Base-by-base conservation (phyloP, 805 yeast genomes). In the Wickerhamomyces ciferrii region DNA sequence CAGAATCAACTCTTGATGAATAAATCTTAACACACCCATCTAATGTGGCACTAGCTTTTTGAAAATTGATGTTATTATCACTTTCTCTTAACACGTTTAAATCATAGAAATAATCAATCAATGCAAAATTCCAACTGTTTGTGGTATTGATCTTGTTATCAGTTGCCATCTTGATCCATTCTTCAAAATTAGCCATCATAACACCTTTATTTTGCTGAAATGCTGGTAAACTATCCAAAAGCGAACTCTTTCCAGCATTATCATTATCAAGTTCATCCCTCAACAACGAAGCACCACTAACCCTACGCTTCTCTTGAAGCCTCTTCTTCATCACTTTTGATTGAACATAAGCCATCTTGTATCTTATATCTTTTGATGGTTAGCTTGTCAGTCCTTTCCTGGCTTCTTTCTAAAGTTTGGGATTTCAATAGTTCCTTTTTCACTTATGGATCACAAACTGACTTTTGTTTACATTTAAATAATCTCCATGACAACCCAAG, bases 21-120 rank as follows among this genome's bases (percentile, higher is more conserved):
- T 92, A 92, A 44, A 92, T 88, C 67, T 90, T 90, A 31, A 91
- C 92, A 70, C 97, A 91, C 0, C 97, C 97, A 58, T 91, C 97
- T 20, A 92, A 69, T 1, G 97, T 88, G 3, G 95, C 89, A 0
- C 94, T 81, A 0, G 97, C 98, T 54, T 83, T 80, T 62, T 88
- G 96, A 63, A 92, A 91, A 62, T 90, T 89, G 56, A 91, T 87
- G 29, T 81, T 74, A 37, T 81, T 75, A 46, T 84, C 89, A 5
- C 89, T 84, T 44, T 84, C 95, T 53, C 79, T 76, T 41, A 87
- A 71, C 25, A 88, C 76, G 24, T 86, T 77, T 65, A 89, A 71
- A 58, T 88, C 96, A 58, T 90, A 86, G 61, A 91, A 91, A 64
- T 90, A 91, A 63, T 91, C 97, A 58, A 91, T 91, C 57, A 91